These are phyloP conservation scores for Talaromyces thailandensis DNA, from an alignment of 495 filamentous ascomycete species.

Conservation along the genomic window DNA sequence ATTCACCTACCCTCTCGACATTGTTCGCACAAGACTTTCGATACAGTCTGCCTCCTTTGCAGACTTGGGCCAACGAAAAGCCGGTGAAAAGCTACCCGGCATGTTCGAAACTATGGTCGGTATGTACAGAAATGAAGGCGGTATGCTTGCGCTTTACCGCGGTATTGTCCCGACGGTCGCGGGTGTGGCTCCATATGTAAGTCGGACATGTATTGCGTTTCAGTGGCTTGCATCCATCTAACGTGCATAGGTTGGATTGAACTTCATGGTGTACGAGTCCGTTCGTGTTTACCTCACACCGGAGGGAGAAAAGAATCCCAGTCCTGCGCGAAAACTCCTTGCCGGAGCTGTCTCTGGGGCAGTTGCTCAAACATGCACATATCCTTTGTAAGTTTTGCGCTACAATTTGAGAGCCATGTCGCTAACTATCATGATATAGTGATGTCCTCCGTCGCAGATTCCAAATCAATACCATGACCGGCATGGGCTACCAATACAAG, in stretches of 20 bases:
- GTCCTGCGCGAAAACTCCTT: constrained; percentile 65
- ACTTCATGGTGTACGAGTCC: constrained; percentile 96
- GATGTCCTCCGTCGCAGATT: constrained; percentile 94
- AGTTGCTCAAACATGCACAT: constrained; percentile 94
- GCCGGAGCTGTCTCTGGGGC: constrained; percentile 93
- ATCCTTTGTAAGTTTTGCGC: constrained; percentile 72
- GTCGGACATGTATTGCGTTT: constrained; percentile 15
- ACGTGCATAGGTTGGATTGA: constrained; percentile 70
- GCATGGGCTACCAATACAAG: constrained; percentile 95
- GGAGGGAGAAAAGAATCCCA: constrained; percentile 80
- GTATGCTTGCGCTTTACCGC: constrained; percentile 73
- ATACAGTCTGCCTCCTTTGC: constrained; percentile 94
- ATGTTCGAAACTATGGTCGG: constrained; percentile 78
- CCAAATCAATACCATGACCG: constrained; percentile 98
- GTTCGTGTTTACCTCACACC: constrained; percentile 77
- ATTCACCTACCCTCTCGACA: constrained; percentile 78
- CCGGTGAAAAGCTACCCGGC: constrained; percentile 62
- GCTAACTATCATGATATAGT: constrained; percentile 32
- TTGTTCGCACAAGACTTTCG: constrained; percentile 88
- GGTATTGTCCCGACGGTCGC: constrained; percentile 91
- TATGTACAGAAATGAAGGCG: constrained; percentile 91
- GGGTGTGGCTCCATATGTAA: constrained; percentile 90
- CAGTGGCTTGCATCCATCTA: not conserved
- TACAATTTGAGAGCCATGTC: not conserved
- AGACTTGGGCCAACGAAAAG: constrained; percentile 44